These are phyloP conservation scores for Terfezia claveryi DNA, from an alignment of 495 filamentous ascomycete species.

Conservation along the genomic window DNA sequence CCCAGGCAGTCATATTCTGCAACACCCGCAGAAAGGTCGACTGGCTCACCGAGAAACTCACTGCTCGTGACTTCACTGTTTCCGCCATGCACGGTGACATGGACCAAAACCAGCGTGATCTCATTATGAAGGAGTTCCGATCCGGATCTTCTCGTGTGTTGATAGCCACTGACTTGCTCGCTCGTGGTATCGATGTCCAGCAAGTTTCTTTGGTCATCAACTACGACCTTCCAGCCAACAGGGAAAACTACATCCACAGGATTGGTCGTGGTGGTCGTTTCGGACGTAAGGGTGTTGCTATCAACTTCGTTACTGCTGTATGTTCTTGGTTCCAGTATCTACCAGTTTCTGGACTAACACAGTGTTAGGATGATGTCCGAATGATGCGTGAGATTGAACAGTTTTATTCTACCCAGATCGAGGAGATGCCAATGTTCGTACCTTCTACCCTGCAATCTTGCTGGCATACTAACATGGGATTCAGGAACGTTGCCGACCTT, in stretches of 20 bases:
- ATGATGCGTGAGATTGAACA: slow-evolving; percentile 96
- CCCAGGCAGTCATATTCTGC: slow-evolving; percentile 99
- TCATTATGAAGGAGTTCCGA: slow-evolving; percentile 98
- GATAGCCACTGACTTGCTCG: slow-evolving; percentile 96
- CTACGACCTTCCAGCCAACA: slow-evolving; percentile 93
- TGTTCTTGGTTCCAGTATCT: background rate
- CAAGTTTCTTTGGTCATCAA: slow-evolving; percentile 99
- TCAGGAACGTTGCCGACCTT: background rate
- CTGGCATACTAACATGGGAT: background rate
- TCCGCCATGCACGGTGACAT: slow-evolving; percentile 98
- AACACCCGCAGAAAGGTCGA: slow-evolving; percentile 99
- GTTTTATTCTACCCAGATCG: slow-evolving; percentile 38
- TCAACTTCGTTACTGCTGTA: slow-evolving; percentile 86
- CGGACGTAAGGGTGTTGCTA: slow-evolving; percentile 94
- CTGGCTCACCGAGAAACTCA: slow-evolving; percentile 98
- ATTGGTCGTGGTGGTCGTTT: slow-evolving; percentile 93
- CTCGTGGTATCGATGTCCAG: slow-evolving; percentile 96
- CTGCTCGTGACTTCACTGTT: slow-evolving; percentile 92
- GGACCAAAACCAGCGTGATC: slow-evolving; percentile 91
- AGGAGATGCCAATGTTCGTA: slow-evolving; percentile 52
- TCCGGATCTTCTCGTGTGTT: slow-evolving; percentile 88
- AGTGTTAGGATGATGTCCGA: slow-evolving; percentile 59
- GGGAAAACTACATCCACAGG: slow-evolving; percentile 99
- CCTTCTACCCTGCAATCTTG: background rate
- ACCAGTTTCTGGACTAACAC: background rate